Conservation (phyloP, 2,329 filamentous ascomycete genomes). For the Hypoxylon sp. region DNA sequence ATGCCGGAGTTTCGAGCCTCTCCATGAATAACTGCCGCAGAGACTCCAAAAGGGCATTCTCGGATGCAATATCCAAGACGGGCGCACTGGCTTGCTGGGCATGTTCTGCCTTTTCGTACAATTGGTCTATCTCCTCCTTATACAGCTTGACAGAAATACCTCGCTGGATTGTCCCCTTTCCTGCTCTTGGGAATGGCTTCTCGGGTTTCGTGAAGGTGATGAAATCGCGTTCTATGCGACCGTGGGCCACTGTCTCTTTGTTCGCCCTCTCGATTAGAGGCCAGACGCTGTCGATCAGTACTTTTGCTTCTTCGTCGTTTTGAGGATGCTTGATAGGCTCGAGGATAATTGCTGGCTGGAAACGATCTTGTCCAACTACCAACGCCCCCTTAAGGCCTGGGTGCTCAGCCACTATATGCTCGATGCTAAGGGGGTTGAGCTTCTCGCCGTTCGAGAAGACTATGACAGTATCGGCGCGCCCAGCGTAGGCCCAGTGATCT, state of each 20-base stretch:
- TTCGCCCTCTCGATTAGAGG: conserved; percentile 59
- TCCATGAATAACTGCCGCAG: conserved; percentile 20
- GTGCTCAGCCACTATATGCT: conserved; percentile 56
- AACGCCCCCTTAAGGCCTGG: conserved; percentile 57
- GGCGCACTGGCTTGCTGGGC: conserved; percentile 25
- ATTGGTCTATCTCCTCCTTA: conserved; percentile 49
- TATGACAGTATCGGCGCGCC: conserved; percentile 56
- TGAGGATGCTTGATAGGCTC: conserved; percentile 56
- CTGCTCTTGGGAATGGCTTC: conserved; percentile 51
- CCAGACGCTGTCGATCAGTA: conserved; percentile 60
- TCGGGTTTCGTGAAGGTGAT: conserved; percentile 56
- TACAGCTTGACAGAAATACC: conserved; percentile 46
- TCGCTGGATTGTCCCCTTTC: conserved; percentile 51
- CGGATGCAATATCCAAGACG: conserved; percentile 22
- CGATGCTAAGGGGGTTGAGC: conserved; percentile 61
- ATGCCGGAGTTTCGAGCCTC: conserved; percentile 25
- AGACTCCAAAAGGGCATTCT: conserved; percentile 25
- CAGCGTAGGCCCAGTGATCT: conserved; percentile 51
- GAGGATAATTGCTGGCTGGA: conserved; percentile 62
- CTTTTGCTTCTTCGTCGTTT: conserved; percentile 40
- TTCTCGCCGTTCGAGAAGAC: conserved; percentile 65
- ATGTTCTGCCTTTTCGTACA: conserved; percentile 42
- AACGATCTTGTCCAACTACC: conserved; percentile 60
- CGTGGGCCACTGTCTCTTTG: conserved; percentile 58
- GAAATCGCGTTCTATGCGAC: conserved; percentile 57